Evolutionary conservation across 2,329 filamentous ascomycete genomes (phyloP).

Genomic region (Colletotrichum navitas): DNA sequence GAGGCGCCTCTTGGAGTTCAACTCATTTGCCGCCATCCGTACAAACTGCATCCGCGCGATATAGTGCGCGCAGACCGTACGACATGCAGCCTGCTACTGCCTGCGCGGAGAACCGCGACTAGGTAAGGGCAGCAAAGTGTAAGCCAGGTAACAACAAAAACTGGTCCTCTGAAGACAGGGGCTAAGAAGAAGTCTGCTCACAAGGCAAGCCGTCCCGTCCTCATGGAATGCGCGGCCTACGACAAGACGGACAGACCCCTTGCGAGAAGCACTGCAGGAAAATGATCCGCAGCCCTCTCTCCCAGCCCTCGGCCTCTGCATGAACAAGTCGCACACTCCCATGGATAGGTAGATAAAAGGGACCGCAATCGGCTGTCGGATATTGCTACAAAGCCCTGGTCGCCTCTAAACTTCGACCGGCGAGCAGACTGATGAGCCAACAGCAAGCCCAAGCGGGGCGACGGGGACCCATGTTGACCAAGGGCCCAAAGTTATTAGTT

Average conservation of each 20-base stretch:
- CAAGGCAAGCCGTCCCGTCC: background rate
- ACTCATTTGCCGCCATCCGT: no score
- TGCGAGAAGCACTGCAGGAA: background rate
- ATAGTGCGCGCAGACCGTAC: no score
- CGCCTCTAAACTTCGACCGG: background rate
- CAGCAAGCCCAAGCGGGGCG: background rate
- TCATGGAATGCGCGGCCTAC: background rate
- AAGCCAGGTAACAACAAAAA: background rate
- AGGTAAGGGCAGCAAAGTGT: background rate
- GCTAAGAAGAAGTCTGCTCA: no score
- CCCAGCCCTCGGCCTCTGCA: background rate
- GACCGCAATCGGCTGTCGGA: background rate
- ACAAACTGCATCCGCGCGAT: no score
- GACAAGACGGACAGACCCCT: background rate
- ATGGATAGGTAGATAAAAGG: background rate
- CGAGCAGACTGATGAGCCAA: background rate
- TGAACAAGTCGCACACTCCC: background rate
- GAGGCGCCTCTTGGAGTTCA: background rate
- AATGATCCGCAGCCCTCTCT: background rate
- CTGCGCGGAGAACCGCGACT: no score
- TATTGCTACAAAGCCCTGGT: constrained; percentile 9
- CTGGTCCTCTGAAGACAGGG: background rate
- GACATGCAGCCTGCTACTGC: background rate
- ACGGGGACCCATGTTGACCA: background rate
- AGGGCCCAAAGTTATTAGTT: constrained; percentile 4